Evolutionary conservation across 2,329 filamentous ascomycete genomes (phyloP).

Genomic region (Calonectria pauciramosa): DNA sequence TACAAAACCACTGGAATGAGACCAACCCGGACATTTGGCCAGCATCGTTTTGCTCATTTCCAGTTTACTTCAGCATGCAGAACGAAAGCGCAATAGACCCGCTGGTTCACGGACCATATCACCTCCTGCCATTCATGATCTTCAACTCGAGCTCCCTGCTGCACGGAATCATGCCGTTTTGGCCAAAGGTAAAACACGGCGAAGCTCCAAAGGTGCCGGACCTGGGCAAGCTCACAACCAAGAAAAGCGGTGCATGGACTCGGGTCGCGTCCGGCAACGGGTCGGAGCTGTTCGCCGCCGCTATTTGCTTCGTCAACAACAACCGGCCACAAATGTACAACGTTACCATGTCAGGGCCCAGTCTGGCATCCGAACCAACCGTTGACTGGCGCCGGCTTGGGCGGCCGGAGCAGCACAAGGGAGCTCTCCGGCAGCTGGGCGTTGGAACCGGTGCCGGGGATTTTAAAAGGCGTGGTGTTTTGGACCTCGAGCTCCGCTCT

Average conservation of each 20-base stretch:
- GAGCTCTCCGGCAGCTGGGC: background rate
- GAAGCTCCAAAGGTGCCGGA: background rate
- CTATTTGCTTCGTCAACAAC: background rate
- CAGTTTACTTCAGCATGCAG: background rate
- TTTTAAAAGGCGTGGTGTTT: background rate
- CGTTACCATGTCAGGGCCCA: conserved; percentile 21
- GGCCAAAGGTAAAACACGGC: too few relatives aligned
- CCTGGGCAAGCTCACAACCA: background rate
- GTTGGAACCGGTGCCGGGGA: fast-evolving
- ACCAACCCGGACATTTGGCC: background rate
- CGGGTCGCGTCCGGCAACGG: fast-evolving
- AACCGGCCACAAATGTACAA: conserved; percentile 1
- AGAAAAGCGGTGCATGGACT: background rate
- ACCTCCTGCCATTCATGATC: background rate
- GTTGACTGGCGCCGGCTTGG: conserved; percentile 5
- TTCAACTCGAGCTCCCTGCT: conserved; percentile 17
- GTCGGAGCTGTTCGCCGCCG: background rate
- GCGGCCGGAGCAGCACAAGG: background rate
- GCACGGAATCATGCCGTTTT: background rate
- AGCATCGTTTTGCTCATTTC: background rate
- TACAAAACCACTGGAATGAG: background rate
- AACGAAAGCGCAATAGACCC: background rate
- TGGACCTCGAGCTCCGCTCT: background rate
- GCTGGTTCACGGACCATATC: background rate
- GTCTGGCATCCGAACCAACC: background rate